Conservation (phyloP, 352 stramenopile species). For the Pythium chondricola region DNA sequence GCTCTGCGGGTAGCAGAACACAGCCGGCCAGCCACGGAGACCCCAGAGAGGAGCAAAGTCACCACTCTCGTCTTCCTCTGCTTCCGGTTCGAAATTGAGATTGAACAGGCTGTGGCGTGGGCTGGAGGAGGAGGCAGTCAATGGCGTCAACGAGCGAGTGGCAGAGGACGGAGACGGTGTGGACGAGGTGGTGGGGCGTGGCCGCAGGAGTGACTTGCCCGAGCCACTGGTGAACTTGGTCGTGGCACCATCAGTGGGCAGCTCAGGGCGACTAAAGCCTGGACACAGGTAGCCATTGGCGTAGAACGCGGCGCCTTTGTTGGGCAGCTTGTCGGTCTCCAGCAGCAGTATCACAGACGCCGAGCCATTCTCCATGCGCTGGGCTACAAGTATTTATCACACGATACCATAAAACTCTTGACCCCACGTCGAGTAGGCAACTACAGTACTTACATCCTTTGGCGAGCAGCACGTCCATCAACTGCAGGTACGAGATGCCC, state of each 20-base stretch:
- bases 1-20: constrained; percentile 75
- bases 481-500: constrained; percentile 73
- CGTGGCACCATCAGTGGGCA: neutral
- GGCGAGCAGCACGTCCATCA: constrained; percentile 77
- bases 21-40: constrained; percentile 66
- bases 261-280: constrained; percentile 32
- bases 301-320: constrained; percentile 75
- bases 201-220: neutral
- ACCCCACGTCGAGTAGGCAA: no score
- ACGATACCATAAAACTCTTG: no score
- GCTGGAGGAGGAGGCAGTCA: constrained; percentile 1
- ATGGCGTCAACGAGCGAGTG: neutral
- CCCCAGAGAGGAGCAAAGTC: constrained; percentile 81
- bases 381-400: constrained; percentile 34
- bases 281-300: constrained; percentile 72
- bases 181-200: neutral
- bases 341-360: constrained; percentile 65
- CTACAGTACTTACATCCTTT: constrained; percentile 58
- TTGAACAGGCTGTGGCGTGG: constrained; percentile 23
- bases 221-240: neutral
- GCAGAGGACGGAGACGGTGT: constrained; percentile 1
- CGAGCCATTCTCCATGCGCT: constrained; percentile 41
- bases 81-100: constrained; percentile 21
- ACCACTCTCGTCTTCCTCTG: constrained; percentile 49
- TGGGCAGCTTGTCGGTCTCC: constrained; percentile 65